Evolutionary conservation across 352 stramenopile genomes (phyloP).

Genomic region (Pseudoperonospora humuli): DNA sequence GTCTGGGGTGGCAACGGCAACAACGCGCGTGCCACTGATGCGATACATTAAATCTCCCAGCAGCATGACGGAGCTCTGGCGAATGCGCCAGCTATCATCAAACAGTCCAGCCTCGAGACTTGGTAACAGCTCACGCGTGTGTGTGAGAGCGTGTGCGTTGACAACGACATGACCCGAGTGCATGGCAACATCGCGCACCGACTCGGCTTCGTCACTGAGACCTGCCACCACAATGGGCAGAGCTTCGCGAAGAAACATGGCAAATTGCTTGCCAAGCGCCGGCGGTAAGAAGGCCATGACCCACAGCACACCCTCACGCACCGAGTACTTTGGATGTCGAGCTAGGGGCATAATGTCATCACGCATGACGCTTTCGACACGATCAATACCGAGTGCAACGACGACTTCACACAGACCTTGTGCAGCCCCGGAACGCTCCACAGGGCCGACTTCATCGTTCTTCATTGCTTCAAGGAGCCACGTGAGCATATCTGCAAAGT

Average conservation of each 20-base stretch:
- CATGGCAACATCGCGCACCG: constrained; percentile 95
- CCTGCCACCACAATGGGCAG: constrained; percentile 96
- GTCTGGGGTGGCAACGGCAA: constrained; percentile 33
- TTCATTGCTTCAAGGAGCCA: constrained; percentile 97
- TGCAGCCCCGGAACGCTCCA: constrained; percentile 96
- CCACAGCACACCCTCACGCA: constrained; percentile 98
- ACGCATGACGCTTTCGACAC: constrained; percentile 65
- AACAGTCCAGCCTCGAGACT: constrained; percentile 94
- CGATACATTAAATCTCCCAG: constrained; percentile 95
- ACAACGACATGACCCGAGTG: constrained; percentile 97
- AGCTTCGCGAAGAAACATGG: constrained; percentile 89
- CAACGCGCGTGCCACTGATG: constrained; percentile 94
- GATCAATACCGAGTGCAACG: constrained; percentile 74
- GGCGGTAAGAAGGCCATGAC: constrained; percentile 97
- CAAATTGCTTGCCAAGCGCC: constrained; percentile 91
- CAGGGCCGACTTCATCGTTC: constrained; percentile 86
- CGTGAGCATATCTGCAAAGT: constrained; percentile 93
- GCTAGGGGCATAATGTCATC: constrained; percentile 94
- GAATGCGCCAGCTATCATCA: constrained; percentile 98
- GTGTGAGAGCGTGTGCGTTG: constrained; percentile 91
- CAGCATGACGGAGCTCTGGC: constrained; percentile 95
- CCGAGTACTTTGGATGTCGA: constrained; percentile 90
- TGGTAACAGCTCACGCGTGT: constrained; percentile 96
- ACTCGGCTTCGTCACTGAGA: constrained; percentile 97
- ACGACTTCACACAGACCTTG: constrained; percentile 97